Evolutionary conservation across 495 filamentous ascomycete genomes (phyloP).

Genomic region (Amphirosellinia nigrospora): DNA sequence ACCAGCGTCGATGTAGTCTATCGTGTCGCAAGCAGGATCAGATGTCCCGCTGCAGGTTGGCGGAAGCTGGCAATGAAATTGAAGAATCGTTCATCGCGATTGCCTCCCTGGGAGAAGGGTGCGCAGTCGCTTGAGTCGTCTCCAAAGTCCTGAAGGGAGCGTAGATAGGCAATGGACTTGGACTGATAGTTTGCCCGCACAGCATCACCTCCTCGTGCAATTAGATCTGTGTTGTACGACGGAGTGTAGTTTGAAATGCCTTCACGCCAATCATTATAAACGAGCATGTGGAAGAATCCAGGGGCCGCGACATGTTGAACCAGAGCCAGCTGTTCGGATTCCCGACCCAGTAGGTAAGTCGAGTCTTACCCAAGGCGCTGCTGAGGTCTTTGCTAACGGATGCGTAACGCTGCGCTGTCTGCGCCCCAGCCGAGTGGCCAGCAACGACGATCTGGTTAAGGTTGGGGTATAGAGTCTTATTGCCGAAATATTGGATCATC

Average conservation of each 20-base stretch:
- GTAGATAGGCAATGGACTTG: background rate
- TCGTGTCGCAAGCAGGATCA: slow-evolving; percentile 3
- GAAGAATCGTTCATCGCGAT: background rate
- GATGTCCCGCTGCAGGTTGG: background rate
- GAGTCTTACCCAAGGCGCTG: background rate
- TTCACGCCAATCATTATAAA: background rate
- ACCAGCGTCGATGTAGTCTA: background rate
- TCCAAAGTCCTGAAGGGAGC: background rate
- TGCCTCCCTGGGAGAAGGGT: background rate
- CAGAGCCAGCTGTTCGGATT: slow-evolving; percentile 2
- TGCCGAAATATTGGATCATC: slow-evolving; percentile 6
- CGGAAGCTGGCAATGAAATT: slow-evolving; percentile 3
- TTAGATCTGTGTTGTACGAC: background rate
- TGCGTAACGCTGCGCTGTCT: background rate
- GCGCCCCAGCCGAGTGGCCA: slow-evolving; percentile 1
- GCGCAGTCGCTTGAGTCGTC: background rate
- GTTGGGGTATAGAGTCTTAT: background rate
- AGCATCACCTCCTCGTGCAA: background rate
- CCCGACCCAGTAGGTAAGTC: background rate
- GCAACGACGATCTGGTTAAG: slow-evolving; percentile 2
- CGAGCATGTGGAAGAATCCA: background rate
- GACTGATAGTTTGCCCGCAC: slow-evolving; percentile 3
- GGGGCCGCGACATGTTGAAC: background rate
- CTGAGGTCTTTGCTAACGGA: slow-evolving; percentile 1
- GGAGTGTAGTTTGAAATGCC: background rate